Evolutionary conservation across 352 stramenopile species (phyloP), one percentile per base, ranked within the genome.

Genomic region (Pilasporangium apinafurcum): DNA sequence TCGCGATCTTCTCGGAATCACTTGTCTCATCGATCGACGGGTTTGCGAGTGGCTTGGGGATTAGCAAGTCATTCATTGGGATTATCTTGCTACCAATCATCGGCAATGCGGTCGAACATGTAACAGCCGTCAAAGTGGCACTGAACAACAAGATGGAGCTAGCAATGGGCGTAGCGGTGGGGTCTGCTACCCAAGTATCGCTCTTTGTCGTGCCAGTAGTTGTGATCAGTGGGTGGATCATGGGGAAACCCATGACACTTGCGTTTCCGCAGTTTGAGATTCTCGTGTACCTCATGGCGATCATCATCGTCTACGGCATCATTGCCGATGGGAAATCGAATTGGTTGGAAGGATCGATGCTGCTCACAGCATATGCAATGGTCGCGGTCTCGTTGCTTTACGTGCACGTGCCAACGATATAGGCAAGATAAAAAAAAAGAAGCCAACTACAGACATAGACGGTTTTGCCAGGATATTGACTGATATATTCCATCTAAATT

Each of bases 101-200:
- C 9, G 95, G 96, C 36, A 98, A 99, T 68, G 95, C 95, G n/a
- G 95, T 98, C 2, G 96, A 99, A 64, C 96, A 99, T 57, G 87
- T 98, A 27, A 98, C 95, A 4, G 96, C 96, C 14, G 81, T 99
- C 31, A 96, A 95, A 21, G 95, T 98, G 5, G 96, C 95, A 17
- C 86, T 97, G 48, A 98, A 98, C 65, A 83, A 97, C 65, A 98
- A 98, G 69, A 98, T 99, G 95, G 95, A 99, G 79, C 76, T 99
- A 9, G 87, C 95, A 5, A 96, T 99, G 75, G 96, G 95, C 40
- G 94, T 99, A 22, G 95, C 96, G n/a, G 78, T 98, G n/a, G 96
- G 96, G 20, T 98, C 88, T 0, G 94, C 88, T 17, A 98, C 95
- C 10, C 96, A 99, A 52, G 95, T 98, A 20, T 96, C 94, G 34